A percentile compares a stretch with the other conserved stretches of the same genome.
These are phyloP conservation scores for Fistulinella prunicolor DNA, from an alignment of 768 basidiomycete species.

Conservation along the genomic window DNA sequence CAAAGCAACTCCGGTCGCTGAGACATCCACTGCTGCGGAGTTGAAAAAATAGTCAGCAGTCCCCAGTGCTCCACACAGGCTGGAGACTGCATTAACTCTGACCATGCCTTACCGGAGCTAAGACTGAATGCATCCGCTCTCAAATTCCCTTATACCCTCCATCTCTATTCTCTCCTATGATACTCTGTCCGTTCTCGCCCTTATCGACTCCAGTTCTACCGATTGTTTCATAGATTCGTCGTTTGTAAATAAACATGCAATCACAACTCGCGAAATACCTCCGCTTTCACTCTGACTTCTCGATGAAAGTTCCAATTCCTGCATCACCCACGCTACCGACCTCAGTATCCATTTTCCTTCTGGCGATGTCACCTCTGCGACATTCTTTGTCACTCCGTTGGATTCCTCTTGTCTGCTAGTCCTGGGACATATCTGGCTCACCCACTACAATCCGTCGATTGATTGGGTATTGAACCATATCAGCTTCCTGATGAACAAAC, in stretches of 20 bases:
- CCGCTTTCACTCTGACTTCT: background rate
- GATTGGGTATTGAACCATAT: background rate
- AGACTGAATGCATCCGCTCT: conserved; percentile 2
- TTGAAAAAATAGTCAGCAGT: conserved; percentile 5
- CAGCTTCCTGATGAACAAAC: background rate
- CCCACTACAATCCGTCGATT: background rate
- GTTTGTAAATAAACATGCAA: background rate
- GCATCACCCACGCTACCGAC: background rate
- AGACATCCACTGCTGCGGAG: background rate
- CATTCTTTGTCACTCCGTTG: background rate
- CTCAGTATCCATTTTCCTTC: background rate
- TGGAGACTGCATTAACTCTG: background rate
- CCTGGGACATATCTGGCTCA: background rate
- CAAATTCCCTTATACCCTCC: background rate
- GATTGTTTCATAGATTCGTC: background rate
- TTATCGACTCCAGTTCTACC: background rate
- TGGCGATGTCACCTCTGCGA: background rate
- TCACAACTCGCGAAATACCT: background rate
- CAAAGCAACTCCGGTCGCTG: background rate
- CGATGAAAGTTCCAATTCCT: background rate
- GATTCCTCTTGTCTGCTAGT: background rate
- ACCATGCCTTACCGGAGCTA: background rate
- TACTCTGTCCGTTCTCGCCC: background rate
- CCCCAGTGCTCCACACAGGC: background rate
- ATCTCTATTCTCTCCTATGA: background rate